Evolutionary conservation across 179 eudicot genomes (phyloP).

Genomic region (Silene coronaria): DNA sequence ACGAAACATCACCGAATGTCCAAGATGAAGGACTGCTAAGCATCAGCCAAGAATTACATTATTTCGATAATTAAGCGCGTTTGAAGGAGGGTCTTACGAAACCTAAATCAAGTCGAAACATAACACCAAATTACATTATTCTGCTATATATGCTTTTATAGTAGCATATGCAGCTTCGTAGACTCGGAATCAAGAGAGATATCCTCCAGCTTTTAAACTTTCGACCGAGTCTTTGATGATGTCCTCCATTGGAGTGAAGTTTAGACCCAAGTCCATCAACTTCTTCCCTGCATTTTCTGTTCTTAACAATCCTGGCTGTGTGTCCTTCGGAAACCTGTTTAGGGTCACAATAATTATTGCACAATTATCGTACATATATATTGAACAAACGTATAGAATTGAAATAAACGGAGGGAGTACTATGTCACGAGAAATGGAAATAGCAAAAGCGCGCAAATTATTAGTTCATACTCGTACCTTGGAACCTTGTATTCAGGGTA

Average conservation of each 20-base stretch:
- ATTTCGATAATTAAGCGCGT: neutral
- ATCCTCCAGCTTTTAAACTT: slow-evolving; percentile 30
- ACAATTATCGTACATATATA: no score
- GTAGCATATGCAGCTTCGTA: slow-evolving; percentile 18
- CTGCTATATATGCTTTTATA: slow-evolving; percentile 10
- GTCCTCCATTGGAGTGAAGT: slow-evolving; percentile 32
- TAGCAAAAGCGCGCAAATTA: no score
- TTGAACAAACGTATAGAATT: no score
- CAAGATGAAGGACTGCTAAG: no score
- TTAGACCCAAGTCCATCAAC: slow-evolving; percentile 34
- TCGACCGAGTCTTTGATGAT: slow-evolving; percentile 32
- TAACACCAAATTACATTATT: neutral
- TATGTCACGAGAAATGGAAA: no score
- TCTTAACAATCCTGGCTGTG: slow-evolving; percentile 34
- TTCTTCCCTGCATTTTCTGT: slow-evolving; percentile 34
- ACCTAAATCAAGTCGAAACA: neutral
- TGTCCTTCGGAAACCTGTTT: slow-evolving; percentile 31
- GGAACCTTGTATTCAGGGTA: slow-evolving; percentile 39
- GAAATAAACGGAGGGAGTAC: no score
- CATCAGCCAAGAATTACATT: neutral
- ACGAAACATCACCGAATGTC: neutral
- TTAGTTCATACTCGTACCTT: slow-evolving; percentile 23
- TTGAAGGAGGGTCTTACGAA: neutral
- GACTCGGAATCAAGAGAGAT: slow-evolving; percentile 18
- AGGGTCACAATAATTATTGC: no score